Conservation (phyloP, 257 asterid species). For the Capsicum rhomboideum region DNA sequence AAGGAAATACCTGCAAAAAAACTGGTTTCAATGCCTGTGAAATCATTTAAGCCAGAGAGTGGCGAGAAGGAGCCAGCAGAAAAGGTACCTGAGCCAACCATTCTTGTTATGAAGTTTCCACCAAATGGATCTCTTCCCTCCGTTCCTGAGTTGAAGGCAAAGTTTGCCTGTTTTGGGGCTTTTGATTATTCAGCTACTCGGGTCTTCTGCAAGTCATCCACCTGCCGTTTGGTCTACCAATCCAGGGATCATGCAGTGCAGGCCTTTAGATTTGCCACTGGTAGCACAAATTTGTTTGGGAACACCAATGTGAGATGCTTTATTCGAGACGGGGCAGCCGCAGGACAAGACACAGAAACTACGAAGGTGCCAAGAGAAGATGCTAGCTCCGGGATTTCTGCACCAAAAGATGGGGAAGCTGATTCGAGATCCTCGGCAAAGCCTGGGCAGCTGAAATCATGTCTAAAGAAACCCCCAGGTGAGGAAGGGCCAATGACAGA, state of each 20-base stretch:
- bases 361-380: slow-evolving; percentile 41
- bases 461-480: slow-evolving; percentile 53
- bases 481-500: slow-evolving; percentile 33
- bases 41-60: slow-evolving; percentile 38
- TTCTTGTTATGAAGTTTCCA: slow-evolving; percentile 86
- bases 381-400: slow-evolving; percentile 11
- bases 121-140: slow-evolving; percentile 72
- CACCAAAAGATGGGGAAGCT: slow-evolving; percentile 18
- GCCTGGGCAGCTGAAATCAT: slow-evolving; percentile 57
- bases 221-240: slow-evolving; percentile 73
- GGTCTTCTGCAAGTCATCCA: slow-evolving; percentile 65
- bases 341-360: slow-evolving; percentile 44
- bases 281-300: no score
- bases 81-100: slow-evolving; percentile 47
- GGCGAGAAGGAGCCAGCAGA: slow-evolving; percentile 26
- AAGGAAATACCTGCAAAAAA: slow-evolving; percentile 26
- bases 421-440: slow-evolving; percentile 8
- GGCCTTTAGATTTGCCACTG: slow-evolving; percentile 50
- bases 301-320: slow-evolving; percentile 50
- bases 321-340: slow-evolving; percentile 44
- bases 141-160: slow-evolving; percentile 64
- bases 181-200: slow-evolving; percentile 70
- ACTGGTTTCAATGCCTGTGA: slow-evolving; percentile 11
- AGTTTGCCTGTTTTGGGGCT: slow-evolving; percentile 87
- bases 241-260: slow-evolving; percentile 37